Conservation (phyloP, 805 yeast species). For the Wickerhamiella parazyma region DNA sequence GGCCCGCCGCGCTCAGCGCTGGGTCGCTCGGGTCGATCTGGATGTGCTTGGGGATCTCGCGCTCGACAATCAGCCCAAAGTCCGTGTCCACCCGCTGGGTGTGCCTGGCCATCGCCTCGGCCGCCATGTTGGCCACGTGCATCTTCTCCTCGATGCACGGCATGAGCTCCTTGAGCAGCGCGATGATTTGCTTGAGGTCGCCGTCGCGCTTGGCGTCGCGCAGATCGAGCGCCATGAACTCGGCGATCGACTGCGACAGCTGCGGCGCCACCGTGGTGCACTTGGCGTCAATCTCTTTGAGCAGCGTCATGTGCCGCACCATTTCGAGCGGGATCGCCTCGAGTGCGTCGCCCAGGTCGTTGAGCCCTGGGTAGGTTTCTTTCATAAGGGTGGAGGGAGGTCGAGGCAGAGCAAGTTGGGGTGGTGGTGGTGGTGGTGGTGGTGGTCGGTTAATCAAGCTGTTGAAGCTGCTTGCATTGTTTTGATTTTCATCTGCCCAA, state of each 20-base stretch:
- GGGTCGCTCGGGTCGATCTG: slow-evolving; percentile 63
- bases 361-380: slow-evolving; percentile 62
- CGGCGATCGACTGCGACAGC: slow-evolving; percentile 40
- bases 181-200: slow-evolving; percentile 28
- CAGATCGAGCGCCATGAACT: slow-evolving; percentile 31
- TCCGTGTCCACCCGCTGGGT: slow-evolving; percentile 65
- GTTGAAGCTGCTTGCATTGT: too few species aligned
- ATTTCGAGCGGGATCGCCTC: slow-evolving; percentile 81
- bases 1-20: slow-evolving; percentile 56
- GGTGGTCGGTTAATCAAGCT: too few species aligned
- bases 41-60: slow-evolving; percentile 70
- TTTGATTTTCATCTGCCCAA: too few species aligned
- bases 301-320: slow-evolving; percentile 68
- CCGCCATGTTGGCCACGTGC: slow-evolving; percentile 90
- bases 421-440: too few species aligned
- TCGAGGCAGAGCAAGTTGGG: too few species aligned
- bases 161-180: slow-evolving; percentile 48
- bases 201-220: slow-evolving; percentile 21
- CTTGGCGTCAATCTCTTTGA: slow-evolving; percentile 92
- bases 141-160: slow-evolving; percentile 93
- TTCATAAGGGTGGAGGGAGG: neutral
- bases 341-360: slow-evolving; percentile 80
- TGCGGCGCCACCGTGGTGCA: slow-evolving; percentile 64
- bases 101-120: slow-evolving; percentile 59
- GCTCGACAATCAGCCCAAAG: slow-evolving; percentile 54